Conservation (phyloP, 257 asterid species). For the Agastache rugosa region DNA sequence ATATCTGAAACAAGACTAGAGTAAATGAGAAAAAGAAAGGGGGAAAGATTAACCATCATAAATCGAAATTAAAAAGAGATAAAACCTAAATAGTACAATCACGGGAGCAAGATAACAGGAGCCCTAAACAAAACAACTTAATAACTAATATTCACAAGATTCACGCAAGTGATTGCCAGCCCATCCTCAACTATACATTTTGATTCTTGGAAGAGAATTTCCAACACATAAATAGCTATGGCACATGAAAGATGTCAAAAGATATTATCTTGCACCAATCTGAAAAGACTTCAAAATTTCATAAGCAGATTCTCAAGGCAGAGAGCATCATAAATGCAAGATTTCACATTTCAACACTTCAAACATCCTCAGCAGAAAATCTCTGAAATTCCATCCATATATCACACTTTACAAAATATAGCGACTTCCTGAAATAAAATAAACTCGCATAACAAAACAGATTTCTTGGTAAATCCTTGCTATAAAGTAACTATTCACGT, state of each 20-base stretch:
- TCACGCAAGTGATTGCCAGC: neutral
- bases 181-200: neutral
- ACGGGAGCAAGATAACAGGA: neutral
- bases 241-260: neutral
- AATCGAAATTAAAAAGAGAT: neutral
- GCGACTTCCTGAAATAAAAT: neutral
- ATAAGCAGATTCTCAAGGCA: conserved; percentile 7
- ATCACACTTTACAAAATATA: neutral
- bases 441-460: neutral
- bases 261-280: neutral
- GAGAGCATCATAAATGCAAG: conserved; percentile 12
- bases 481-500: neutral
- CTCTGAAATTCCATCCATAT: neutral
- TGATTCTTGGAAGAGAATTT: neutral
- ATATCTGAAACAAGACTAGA: neutral
- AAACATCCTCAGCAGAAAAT: neutral
- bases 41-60: neutral
- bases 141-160: neutral
- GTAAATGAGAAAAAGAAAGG: neutral
- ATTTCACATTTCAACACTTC: conserved; percentile 16
- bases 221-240: neutral
- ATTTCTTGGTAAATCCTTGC: neutral
- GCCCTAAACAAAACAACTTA: neutral
- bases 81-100: neutral
- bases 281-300: conserved; percentile 1